Base-by-base conservation (phyloP, 371 early-diverging fungal species). In the Polyrhizophydium stewartii region DNA sequence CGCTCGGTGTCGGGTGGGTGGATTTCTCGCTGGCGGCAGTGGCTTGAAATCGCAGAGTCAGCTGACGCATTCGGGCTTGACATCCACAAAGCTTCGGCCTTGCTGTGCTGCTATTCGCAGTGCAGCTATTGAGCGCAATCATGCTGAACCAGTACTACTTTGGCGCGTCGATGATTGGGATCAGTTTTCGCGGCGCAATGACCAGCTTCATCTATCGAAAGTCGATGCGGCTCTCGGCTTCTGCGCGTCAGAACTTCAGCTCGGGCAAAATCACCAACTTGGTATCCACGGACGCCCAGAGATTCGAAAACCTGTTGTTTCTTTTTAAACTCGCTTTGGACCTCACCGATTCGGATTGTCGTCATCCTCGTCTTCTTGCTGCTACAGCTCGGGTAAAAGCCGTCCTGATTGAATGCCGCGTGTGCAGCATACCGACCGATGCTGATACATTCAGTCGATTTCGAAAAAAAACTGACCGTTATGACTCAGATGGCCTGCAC, bases 291-390 rank as follows among this genome's bases (percentile, higher is more conserved):
- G 53, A 53, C 24, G 25, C 53, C 30, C 16, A 6, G 35, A 2
- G 16, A 2, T 9, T 53, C n/a, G 32, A 32, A 5, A 10, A 5
- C 9, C 25, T 53, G 13, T 19, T 35, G 35, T n/a, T 55, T 51
- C n/a, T 66, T 65, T 47, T 38, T 69, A 43, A 58, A 65, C 53
- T 22, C 68, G 40, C 5, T 68, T 30, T 40, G 27, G 50, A 59
- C 79, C 1, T 61, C 75, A 17, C 76, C 87, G 49, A 82, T 88
- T 24, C 82, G 84, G 56, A 64, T 86, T 50, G 84, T 87, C 79
- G 63, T 87, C 51, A 87, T 86, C 1, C 83, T 85, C 25, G 85
- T 88, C 61, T 86, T 86, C 62, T 66, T 87, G 31, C 82, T 88
- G 62, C 40, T 21, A 2, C 30, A 21, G 13, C 58, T 58, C 13